Evolutionary conservation across 2,329 filamentous ascomycete species (phyloP).

Genomic region (Camptophora hylomeconis): DNA sequence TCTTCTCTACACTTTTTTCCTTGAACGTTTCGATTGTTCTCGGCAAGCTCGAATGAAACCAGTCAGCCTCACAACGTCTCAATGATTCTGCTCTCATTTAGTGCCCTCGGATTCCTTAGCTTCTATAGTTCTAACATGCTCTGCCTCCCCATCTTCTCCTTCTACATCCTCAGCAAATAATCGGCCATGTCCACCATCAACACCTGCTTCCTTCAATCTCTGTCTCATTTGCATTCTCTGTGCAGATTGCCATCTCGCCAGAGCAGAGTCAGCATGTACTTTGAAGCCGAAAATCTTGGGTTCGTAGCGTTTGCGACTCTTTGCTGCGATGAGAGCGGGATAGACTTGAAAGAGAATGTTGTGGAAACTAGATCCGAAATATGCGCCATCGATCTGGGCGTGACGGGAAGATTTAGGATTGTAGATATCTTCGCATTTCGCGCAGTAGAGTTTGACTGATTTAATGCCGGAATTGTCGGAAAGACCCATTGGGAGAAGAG

Average conservation of each 20-base stretch:
- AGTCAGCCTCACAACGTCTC: no score
- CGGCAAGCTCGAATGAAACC: no score
- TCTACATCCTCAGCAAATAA: constrained; percentile 16
- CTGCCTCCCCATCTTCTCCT: constrained; percentile 12
- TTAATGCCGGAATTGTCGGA: constrained; percentile 78
- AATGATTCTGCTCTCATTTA: no score
- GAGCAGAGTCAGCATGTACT: constrained; percentile 75
- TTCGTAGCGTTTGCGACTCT: constrained; percentile 74
- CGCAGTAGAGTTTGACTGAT: constrained; percentile 93
- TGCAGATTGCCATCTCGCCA: constrained; percentile 81
- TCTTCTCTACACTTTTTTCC: no score
- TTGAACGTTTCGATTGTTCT: no score
- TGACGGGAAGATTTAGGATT: constrained; percentile 97
- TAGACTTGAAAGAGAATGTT: constrained; percentile 99
- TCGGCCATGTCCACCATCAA: constrained; percentile 38
- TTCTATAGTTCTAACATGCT: constrained; percentile 2
- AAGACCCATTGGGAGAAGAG: constrained; percentile 86
- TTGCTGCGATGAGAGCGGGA: constrained; percentile 73
- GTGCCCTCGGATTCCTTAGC: no score
- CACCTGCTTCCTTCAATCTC: constrained; percentile 51
- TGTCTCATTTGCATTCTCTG: constrained; percentile 72
- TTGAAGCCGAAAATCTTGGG: constrained; percentile 91
- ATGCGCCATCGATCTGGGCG: constrained; percentile 88
- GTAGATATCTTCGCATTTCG: constrained; percentile 94
- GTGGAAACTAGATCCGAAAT: constrained; percentile 96